These are phyloP conservation scores for Penicillium sp. DNA, from an alignment of 2,329 filamentous ascomycete species.

Conservation along the genomic window DNA sequence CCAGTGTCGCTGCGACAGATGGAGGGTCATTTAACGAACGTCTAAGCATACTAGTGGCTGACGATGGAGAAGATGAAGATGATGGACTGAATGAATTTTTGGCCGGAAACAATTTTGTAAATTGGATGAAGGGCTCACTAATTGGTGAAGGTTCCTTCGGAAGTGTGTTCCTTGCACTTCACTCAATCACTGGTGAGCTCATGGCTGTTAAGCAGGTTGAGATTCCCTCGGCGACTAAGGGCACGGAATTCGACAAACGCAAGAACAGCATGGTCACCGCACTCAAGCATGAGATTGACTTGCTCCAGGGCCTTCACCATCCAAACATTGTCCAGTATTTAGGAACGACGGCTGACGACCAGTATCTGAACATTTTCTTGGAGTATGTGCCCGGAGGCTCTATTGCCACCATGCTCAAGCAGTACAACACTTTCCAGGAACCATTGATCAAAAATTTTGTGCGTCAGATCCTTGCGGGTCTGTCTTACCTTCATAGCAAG, in stretches of 20 bases:
- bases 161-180: conserved; percentile 90
- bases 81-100: conserved; percentile 90
- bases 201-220: conserved; percentile 99
- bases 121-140: conserved; percentile 98
- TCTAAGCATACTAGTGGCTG: conserved; percentile 82
- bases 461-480: conserved; percentile 87
- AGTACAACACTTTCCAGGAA: conserved; percentile 93
- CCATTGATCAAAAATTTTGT: conserved; percentile 96
- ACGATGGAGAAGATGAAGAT: conserved; percentile 90
- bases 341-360: conserved; percentile 87
- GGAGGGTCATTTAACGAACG: conserved; percentile 77
- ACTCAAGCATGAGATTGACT: conserved; percentile 92
- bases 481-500: conserved; percentile 89
- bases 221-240: conserved; percentile 79
- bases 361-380: conserved; percentile 98
- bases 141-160: conserved; percentile 98
- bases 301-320: conserved; percentile 91
- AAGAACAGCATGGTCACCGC: conserved; percentile 99
- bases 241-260: conserved; percentile 77
- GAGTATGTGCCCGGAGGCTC: conserved; percentile 98
- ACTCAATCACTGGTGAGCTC: conserved; percentile 94
- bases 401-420: conserved; percentile 97
- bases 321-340: conserved; percentile 98
- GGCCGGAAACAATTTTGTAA: conserved; percentile 91
- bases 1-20: conserved; percentile 67